Evolutionary conservation across 225 moss, liverwort and hornwort genomes (phyloP), one percentile per base, ranked within the genome.

Genomic region (Pseudoscleropodium purum): DNA sequence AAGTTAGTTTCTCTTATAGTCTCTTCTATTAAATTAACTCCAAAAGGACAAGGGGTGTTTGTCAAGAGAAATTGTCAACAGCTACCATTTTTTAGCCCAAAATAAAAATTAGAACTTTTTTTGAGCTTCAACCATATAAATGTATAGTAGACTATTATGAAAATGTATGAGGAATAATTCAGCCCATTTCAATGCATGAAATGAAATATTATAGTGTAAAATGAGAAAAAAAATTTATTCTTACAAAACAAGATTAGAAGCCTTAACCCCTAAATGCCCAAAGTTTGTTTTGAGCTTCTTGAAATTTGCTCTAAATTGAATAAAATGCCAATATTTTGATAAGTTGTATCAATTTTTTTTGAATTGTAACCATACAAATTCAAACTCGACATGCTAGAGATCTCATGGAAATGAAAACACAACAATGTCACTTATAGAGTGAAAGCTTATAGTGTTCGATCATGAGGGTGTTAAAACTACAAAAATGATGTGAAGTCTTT

Each of bases 111-210:
- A 36, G 7, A 34, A 0, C 6, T 37, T 12, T 68, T 21, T 68
- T 37, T 21, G 0, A 6, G 7, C 7, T 21, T 39, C 7, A 39
- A n/a, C 2, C 0, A 0, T 25, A 25, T 18, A 39, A 39, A 39
- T 39, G 13, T 24, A 1, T 39, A 36, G 4, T 39, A 24, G 4
- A 39, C 7, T 70, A 24, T 39, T 70, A 24, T 7, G 1, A 70
- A 24, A 70, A 19, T 36, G 13, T 25, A 2, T 13, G 6, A 5
- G 12, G 21, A 68, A 21, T 15, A 11, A 7, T 24, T 39, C 4
- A n/a, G 5, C 4, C 23, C n/a, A 21, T 69, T 23, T 4, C 23
- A 24, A 2, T 3, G 7, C 7, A 2, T 68, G 13, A 4, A n/a
- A 23, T 69, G 69, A 69, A n/a, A 69, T 13, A 24, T 24, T n/a